A percentile compares a stretch with the other conserved stretches of the same genome.
phyloP scores from a whole-genome alignment of 805 yeast species.

The Candida schatavii region DNA sequence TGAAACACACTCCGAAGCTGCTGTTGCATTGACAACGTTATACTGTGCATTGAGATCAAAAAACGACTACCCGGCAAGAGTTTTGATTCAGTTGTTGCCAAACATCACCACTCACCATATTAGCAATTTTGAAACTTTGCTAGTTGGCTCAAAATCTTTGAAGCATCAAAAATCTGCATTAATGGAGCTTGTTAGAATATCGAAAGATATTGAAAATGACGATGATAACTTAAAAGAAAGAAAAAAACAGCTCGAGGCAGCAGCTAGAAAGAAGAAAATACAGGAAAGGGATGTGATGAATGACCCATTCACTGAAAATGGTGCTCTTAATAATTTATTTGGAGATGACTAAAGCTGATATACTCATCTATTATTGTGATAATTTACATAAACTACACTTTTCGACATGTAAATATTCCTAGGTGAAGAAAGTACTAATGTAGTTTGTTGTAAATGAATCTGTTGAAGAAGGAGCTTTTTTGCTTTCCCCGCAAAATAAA shows the following conservation, averaged over 20 bases:
- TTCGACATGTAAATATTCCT: no score
- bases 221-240: slow-evolving; percentile 41
- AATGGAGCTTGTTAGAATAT: slow-evolving; percentile 67
- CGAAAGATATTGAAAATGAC: slow-evolving; percentile 39
- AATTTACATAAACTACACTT: no score
- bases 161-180: slow-evolving; percentile 80
- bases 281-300: slow-evolving; percentile 53
- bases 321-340: slow-evolving; percentile 60
- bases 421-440: no score
- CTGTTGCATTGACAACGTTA: slow-evolving; percentile 78
- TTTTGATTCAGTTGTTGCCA: slow-evolving; percentile 53
- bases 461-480: no score
- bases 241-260: slow-evolving; percentile 54
- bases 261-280: slow-evolving; percentile 45
- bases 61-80: slow-evolving; percentile 64
- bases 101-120: slow-evolving; percentile 55
- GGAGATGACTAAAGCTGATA: slow-evolving; percentile 37
- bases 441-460: no score
- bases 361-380: no score
- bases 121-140: slow-evolving; percentile 57
- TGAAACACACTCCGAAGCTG: slow-evolving; percentile 89
- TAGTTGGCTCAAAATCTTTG: slow-evolving; percentile 63
- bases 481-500: no score
- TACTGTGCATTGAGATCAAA: slow-evolving; percentile 71
- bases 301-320: slow-evolving; percentile 70